A percentile compares a stretch with the other conserved stretches of the same genome.
phyloP scores from a whole-genome alignment of 1,139 yeast species.

The Pichia sorboxylosa region DNA sequence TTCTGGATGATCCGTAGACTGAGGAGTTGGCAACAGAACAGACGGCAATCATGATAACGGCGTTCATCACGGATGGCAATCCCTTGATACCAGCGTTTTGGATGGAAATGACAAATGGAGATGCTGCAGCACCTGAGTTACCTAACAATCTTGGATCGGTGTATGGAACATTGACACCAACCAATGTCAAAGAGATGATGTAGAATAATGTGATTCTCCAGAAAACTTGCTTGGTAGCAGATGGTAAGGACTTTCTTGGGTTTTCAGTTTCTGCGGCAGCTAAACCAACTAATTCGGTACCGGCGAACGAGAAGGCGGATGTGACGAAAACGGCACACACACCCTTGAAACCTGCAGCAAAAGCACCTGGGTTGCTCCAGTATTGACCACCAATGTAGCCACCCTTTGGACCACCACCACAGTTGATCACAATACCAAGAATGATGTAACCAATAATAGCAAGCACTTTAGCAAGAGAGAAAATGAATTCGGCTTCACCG shows the following conservation, averaged over 20 bases:
- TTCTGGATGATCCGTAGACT: conserved; percentile 69
- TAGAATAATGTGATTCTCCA: conserved; percentile 63
- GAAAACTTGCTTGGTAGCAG: conserved; percentile 60
- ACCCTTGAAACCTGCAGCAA: conserved; percentile 60
- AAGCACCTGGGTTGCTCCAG: conserved; percentile 53
- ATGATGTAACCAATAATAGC: conserved; percentile 59
- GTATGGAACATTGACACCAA: conserved; percentile 62
- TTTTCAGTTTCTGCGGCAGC: conserved; percentile 78
- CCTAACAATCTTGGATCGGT: conserved; percentile 39
- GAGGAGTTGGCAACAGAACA: conserved; percentile 68
- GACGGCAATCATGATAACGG: conserved; percentile 58
- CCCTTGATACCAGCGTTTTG: conserved; percentile 45
- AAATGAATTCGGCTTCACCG: conserved; percentile 56
- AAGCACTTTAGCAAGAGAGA: conserved; percentile 48
- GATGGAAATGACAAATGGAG: conserved; percentile 72
- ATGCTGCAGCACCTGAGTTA: conserved; percentile 39
- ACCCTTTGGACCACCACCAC: conserved; percentile 57
- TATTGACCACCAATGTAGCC: conserved; percentile 49
- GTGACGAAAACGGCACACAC: conserved; percentile 72
- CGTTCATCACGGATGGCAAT: conserved; percentile 61
- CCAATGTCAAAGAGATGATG: conserved; percentile 43
- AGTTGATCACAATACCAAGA: conserved; percentile 53
- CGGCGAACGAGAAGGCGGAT: conserved; percentile 82
- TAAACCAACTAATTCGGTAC: conserved; percentile 70
- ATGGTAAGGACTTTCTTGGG: conserved; percentile 58